Percentiles rank a stretch among this genome's conserved stretches.
phyloP scores from a whole-genome alignment of 306 rosid species.

The Crataegus laevigata region DNA sequence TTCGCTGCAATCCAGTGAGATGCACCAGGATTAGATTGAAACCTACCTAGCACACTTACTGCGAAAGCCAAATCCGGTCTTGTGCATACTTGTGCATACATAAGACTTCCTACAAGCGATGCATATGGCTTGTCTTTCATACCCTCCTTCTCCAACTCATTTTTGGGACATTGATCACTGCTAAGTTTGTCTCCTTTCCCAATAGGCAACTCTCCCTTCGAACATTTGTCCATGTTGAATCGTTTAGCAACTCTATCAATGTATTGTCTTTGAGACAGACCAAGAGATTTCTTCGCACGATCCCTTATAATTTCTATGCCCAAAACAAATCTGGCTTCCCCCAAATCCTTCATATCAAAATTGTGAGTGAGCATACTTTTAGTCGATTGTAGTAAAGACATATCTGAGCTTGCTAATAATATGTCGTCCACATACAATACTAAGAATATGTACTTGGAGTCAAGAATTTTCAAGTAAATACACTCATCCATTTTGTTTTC shows the following conservation, averaged over 20 bases:
- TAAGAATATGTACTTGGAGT: accelerated
- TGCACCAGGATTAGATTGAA: too few relatives aligned
- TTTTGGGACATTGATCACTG: not conserved
- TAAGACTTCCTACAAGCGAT: not conserved
- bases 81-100: not conserved
- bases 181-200: not conserved
- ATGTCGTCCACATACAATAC: not conserved
- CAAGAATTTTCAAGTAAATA: not conserved
- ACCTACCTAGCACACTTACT: not conserved
- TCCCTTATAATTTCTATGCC: not conserved
- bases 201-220: not conserved
- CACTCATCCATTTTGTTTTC: too few relatives aligned
- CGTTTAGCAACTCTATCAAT: too few relatives aligned
- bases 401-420: not conserved
- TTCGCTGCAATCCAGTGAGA: not conserved
- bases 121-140: not conserved
- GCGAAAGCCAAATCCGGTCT: not conserved
- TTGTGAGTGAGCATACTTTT: not conserved
- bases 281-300: not conserved
- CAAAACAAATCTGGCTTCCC: not conserved
- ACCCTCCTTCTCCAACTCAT: not conserved
- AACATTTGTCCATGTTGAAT: not conserved
- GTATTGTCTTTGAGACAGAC: too few relatives aligned
- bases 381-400: not conserved
- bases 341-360: not conserved